Conservation (phyloP, 2,329 filamentous ascomycete genomes). For the Simplicillium aogashimaense region DNA sequence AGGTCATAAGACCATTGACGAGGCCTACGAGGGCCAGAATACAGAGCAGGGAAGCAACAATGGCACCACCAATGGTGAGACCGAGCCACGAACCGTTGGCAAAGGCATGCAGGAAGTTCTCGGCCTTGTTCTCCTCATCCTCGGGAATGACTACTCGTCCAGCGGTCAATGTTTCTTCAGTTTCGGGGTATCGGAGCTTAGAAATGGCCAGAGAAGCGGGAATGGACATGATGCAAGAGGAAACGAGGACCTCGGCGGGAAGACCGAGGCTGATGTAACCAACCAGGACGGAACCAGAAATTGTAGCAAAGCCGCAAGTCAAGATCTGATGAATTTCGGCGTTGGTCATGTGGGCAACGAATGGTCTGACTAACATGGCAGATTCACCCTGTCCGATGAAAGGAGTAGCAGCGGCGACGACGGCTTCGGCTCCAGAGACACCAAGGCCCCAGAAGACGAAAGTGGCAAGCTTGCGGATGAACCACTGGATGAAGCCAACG, state of each 20-base stretch:
- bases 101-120: constrained; percentile 77
- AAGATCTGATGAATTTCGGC: constrained; percentile 89
- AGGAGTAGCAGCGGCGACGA: constrained; percentile 83
- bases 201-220: constrained; percentile 82
- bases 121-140: constrained; percentile 63
- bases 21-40: constrained; percentile 71
- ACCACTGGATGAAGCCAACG: constrained; percentile 77
- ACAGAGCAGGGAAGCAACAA: constrained; percentile 68
- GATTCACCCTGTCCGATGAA: constrained; percentile 94
- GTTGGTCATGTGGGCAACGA: constrained; percentile 73
- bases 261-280: constrained; percentile 79
- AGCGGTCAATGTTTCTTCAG: constrained; percentile 74
- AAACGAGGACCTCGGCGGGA: constrained; percentile 76
- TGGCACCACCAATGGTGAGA: constrained; percentile 80
- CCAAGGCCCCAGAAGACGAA: constrained; percentile 88
- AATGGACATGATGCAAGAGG: constrained; percentile 92
- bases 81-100: constrained; percentile 78
- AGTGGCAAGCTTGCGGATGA: constrained; percentile 73
- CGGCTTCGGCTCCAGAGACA: constrained; percentile 86
- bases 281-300: constrained; percentile 77
- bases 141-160: constrained; percentile 74
- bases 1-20: constrained; percentile 66
- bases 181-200: constrained; percentile 83
- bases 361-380: constrained; percentile 83
- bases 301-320: constrained; percentile 87